phyloP scores from a whole-genome alignment of 2,329 filamentous ascomycete species.

The Westerdykella ornata region DNA sequence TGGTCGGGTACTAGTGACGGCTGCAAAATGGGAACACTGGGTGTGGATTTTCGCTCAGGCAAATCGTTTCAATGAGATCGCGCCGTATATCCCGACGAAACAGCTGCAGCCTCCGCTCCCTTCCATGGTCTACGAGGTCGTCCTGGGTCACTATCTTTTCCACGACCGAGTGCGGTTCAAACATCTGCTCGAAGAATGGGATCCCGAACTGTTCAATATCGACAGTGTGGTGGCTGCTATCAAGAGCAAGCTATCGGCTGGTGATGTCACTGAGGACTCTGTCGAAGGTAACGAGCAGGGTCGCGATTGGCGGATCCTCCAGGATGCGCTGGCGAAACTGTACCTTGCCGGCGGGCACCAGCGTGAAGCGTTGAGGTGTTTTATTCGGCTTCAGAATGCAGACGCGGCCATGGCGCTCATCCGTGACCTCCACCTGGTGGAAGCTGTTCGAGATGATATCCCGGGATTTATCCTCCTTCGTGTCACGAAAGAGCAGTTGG shows the following conservation, averaged over 20 bases:
- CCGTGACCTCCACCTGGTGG: slow-evolving; percentile 79
- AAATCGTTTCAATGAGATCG: slow-evolving; percentile 83
- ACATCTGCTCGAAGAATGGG: slow-evolving; percentile 75
- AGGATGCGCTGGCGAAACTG: slow-evolving; percentile 76
- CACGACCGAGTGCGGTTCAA: slow-evolving; percentile 68
- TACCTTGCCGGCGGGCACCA: slow-evolving; percentile 75
- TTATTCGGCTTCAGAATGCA: slow-evolving; percentile 85
- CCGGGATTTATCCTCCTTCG: slow-evolving; percentile 79
- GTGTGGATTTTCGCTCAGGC: slow-evolving; percentile 85
- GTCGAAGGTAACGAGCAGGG: slow-evolving; percentile 66
- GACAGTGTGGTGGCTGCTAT: slow-evolving; percentile 68
- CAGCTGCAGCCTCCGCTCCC: slow-evolving; percentile 74
- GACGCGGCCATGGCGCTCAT: slow-evolving; percentile 84
- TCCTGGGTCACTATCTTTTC: slow-evolving; percentile 82
- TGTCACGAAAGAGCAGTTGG: slow-evolving; percentile 65
- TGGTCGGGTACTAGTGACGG: slow-evolving; percentile 71
- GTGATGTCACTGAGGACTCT: slow-evolving; percentile 68
- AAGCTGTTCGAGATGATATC: slow-evolving; percentile 83
- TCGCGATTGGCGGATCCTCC: slow-evolving; percentile 82
- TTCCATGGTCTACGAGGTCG: slow-evolving; percentile 76
- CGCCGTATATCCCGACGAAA: slow-evolving; percentile 69
- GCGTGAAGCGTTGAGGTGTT: slow-evolving; percentile 78
- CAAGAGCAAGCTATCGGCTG: slow-evolving; percentile 72
- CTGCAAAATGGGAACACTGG: slow-evolving; percentile 90
- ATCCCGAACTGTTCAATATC: slow-evolving; percentile 75